Base-by-base conservation (phyloP, 495 filamentous ascomycete species). In the Oidiodendron maius region DNA sequence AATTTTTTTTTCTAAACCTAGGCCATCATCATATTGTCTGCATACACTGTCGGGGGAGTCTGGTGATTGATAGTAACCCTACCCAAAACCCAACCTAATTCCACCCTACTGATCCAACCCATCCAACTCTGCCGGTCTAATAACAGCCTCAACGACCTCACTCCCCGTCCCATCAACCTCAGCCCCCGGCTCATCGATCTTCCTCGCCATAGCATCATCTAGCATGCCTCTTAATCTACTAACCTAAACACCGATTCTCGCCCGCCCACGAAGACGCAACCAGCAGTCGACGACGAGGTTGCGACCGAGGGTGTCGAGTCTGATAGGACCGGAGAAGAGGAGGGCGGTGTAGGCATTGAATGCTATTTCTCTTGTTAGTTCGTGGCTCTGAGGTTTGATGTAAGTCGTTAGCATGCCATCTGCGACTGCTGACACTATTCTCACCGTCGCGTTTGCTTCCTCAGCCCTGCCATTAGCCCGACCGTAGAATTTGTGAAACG, bases 231-330 rank as follows among this genome's bases (percentile, higher is more conserved):
- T 72, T 43, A 98, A 64, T 43, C 90, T 72, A 10, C 83, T 86
- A 10, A 96, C 85, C 45, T 97, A 65, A 5, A 95, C 91, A 11
- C 91, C 93, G 45, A 98, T 91, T 17, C 93, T 72, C 2, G 93
- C 93, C 91, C 93, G 96, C 2, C 93, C 93, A 4, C 89, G 77
- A 16, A 97, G 68, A 25, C 86, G 75, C 28, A 97, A 64, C 93
- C 93, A 96, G 34, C 87, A 89, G 67, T 97, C 93, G 4, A 98
- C 88, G 13, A 96, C 68, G 2, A 98, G 69, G 3, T 91, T 93
- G 8, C 91, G 76, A 3, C 91, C 91, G 38, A 85, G 75, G 0
- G 89, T 95, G 63, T 98, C 93, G 2, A 98, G 77, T 39, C 75
- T 74, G 36, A 96, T 89, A 11, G 79, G 72, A 8, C 90, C 91